Percentiles rank a stretch among this genome's conserved stretches.
phyloP scores from a whole-genome alignment of 225 moss, liverwort and hornwort species.

The Pseudoscleropodium purum region DNA sequence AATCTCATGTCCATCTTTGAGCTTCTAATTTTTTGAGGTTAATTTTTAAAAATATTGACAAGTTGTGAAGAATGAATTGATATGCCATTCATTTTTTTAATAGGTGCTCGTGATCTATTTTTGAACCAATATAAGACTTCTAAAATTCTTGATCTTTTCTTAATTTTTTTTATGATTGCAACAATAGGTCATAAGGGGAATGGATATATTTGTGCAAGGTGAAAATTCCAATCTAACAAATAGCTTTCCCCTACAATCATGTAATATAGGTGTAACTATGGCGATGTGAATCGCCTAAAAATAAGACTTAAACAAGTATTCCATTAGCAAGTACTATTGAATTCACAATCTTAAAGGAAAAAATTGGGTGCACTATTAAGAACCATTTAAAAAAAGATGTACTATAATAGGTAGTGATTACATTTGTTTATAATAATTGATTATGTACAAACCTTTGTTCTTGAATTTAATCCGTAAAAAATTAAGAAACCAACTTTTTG shows the following conservation, averaged over 20 bases:
- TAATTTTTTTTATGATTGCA: neutral
- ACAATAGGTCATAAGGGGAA: neutral
- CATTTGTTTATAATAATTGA: neutral
- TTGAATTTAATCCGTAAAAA: neutral
- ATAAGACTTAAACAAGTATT: neutral
- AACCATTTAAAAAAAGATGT: neutral
- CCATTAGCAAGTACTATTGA: neutral
- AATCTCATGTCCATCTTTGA: neutral
- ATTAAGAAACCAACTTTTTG: accelerated
- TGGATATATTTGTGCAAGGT: neutral
- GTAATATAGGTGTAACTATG: neutral
- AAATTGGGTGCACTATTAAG: neutral
- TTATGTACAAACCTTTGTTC: neutral
- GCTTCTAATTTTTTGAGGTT: neutral
- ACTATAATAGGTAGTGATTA: too few species aligned
- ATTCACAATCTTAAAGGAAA: neutral
- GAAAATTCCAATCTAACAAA: accelerated
- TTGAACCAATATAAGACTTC: neutral
- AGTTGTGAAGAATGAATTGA: neutral
- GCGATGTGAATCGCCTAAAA: neutral
- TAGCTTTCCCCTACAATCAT: neutral
- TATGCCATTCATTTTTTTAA: neutral
- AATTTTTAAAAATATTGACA: neutral
- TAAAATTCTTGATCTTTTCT: neutral
- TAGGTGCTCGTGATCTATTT: neutral